Conservation (phyloP, 1,284 basidiomycete species). For the Cutaneotrichosporon sp. region DNA sequence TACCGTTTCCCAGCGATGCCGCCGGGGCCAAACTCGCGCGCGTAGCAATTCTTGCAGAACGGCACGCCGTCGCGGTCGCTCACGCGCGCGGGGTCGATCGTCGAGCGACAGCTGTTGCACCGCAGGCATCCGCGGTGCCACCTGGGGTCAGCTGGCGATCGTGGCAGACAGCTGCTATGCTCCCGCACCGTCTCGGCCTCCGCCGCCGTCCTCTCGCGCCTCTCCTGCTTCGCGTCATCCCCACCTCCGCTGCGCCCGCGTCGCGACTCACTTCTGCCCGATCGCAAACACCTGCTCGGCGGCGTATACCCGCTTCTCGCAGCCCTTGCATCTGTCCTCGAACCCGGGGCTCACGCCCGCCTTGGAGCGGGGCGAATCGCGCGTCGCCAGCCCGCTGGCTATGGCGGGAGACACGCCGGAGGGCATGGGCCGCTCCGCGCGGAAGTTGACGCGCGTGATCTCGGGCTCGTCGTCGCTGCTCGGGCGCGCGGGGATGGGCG, state of each 20-base stretch:
- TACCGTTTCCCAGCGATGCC: constrained; percentile 44
- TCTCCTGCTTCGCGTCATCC: not conserved
- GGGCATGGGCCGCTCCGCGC: constrained; percentile 30
- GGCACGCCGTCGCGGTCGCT: constrained; percentile 60
- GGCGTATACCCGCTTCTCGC: constrained; percentile 52
- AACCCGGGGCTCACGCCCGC: constrained; percentile 39
- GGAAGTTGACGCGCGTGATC: constrained; percentile 39
- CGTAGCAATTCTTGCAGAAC: constrained; percentile 53
- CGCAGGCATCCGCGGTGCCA: constrained; percentile 51
- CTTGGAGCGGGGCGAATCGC: constrained; percentile 30
- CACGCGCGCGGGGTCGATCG: constrained; percentile 53
- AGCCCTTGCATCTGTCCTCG: constrained; percentile 45
- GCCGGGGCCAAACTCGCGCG: constrained; percentile 43
- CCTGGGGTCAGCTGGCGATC: constrained; percentile 28
- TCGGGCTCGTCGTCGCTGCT: not conserved
- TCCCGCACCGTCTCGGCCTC: too few relatives aligned
- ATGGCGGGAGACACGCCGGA: constrained; percentile 8
- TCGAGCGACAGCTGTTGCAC: constrained; percentile 43
- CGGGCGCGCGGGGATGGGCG: not conserved
- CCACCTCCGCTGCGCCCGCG: too few relatives aligned
- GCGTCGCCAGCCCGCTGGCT: not conserved
- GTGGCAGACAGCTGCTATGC: too few relatives aligned
- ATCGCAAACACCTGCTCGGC: constrained; percentile 47
- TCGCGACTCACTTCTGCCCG: constrained; percentile 24
- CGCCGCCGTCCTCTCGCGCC: too few relatives aligned